A percentile compares a stretch with the other conserved stretches of the same genome.
Conservation (phyloP, 306 rosid species). For the Quercus cerris region DNA sequence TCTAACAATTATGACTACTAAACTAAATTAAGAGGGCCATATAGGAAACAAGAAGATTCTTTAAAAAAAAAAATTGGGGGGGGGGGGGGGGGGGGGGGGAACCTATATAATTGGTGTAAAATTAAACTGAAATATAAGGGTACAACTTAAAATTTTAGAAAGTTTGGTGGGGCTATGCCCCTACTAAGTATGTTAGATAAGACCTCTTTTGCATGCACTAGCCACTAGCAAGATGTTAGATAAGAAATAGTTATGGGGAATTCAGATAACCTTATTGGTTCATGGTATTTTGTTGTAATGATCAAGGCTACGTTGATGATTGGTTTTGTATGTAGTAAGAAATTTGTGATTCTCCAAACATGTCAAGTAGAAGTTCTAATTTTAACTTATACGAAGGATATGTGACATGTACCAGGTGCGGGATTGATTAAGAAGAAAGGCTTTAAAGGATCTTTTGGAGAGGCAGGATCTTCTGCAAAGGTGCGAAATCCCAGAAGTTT, state of each 20-base stretch:
- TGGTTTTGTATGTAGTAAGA: not conserved
- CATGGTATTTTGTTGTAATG: not conserved
- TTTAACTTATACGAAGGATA: not conserved
- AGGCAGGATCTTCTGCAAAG: constrained; percentile 89
- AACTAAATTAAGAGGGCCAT: too few relatives aligned
- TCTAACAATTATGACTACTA: too few relatives aligned
- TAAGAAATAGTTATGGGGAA: not conserved
- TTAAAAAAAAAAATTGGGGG: fast-evolving
- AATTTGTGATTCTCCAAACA: not conserved
- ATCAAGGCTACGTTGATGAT: not conserved
- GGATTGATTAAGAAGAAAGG: constrained; percentile 90
- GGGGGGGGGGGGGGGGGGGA: too few relatives aligned
- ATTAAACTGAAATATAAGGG: too few relatives aligned
- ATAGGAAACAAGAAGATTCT: too few relatives aligned
- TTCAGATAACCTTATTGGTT: not conserved
- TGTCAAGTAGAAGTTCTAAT: not conserved
- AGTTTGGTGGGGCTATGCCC: too few relatives aligned
- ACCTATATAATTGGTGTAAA: too few relatives aligned
- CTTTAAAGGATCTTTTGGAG: constrained; percentile 84
- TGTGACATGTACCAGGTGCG: constrained; percentile 55
- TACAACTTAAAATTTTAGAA: too few relatives aligned
- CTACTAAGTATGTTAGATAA: too few relatives aligned
- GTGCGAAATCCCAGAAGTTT: constrained; percentile 31
- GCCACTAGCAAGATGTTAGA: not conserved
- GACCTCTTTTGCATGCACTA: not conserved